phyloP scores from a whole-genome alignment of 768 basidiomycete species.

The Fistulinella prunicolor region DNA sequence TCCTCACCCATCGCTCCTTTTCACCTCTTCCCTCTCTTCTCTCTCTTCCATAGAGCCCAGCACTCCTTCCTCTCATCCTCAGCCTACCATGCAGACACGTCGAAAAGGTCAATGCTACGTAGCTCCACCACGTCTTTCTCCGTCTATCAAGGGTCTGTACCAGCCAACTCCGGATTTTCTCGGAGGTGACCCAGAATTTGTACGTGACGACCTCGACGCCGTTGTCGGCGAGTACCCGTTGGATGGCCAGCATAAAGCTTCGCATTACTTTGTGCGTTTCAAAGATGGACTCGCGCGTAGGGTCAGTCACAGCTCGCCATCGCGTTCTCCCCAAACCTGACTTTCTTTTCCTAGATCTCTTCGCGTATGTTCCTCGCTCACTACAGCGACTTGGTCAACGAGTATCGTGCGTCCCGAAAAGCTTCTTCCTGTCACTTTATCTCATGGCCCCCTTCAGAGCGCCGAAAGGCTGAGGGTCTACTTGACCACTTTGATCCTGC shows the following conservation, averaged over 20 bases:
- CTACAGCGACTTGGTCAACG: slow-evolving; percentile 46
- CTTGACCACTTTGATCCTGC: slow-evolving; percentile 60
- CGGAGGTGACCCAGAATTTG: slow-evolving; percentile 34
- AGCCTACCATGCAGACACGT: slow-evolving; percentile 11
- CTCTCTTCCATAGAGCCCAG: slow-evolving; percentile 14
- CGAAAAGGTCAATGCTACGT: slow-evolving; percentile 32
- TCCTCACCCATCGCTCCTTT: slow-evolving; percentile 17
- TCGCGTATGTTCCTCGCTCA: slow-evolving; percentile 37
- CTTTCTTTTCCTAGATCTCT: slow-evolving; percentile 40
- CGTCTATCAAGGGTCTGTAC: slow-evolving; percentile 42
- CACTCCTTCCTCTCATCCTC: slow-evolving; percentile 6
- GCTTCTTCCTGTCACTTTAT: neutral
- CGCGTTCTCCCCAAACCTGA: neutral
- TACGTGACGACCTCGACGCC: slow-evolving; percentile 35
- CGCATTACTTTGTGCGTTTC: slow-evolving; percentile 62
- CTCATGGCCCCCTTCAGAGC: slow-evolving; percentile 39
- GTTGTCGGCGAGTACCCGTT: slow-evolving; percentile 56
- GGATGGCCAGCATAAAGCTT: slow-evolving; percentile 26
- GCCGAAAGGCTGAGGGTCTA: slow-evolving; percentile 38
- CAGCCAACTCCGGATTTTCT: slow-evolving; percentile 34
- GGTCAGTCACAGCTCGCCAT: slow-evolving; percentile 35
- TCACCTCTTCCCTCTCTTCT: slow-evolving; percentile 11
- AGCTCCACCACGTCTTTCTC: slow-evolving; percentile 35
- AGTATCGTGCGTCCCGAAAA: slow-evolving; percentile 48
- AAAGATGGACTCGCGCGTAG: slow-evolving; percentile 55